phyloP scores from a whole-genome alignment of 768 basidiomycete species.

The Pisolithus marmoratus region DNA sequence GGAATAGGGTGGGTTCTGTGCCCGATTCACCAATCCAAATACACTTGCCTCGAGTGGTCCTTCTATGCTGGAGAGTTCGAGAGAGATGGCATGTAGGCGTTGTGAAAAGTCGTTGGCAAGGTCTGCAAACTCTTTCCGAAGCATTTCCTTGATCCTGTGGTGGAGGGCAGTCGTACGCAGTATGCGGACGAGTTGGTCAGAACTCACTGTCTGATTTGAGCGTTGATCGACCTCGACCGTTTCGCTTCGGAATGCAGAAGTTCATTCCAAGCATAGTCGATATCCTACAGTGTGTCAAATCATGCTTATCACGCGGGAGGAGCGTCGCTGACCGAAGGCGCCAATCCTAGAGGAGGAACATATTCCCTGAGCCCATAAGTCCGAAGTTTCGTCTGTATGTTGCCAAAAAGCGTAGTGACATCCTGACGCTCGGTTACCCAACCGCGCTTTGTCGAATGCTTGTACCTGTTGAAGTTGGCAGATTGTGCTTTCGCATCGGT shows the following conservation, averaged over 20 bases:
- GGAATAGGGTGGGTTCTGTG: not conserved
- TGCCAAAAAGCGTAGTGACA: constrained; percentile 79
- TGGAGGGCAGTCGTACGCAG: not conserved
- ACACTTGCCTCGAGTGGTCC: constrained; percentile 66
- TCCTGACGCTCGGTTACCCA: constrained; percentile 93
- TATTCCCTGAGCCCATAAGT: constrained; percentile 88
- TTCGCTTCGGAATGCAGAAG: constrained; percentile 71
- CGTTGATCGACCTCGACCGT: constrained; percentile 79
- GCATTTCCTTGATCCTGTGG: constrained; percentile 70
- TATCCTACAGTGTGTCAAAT: constrained; percentile 39
- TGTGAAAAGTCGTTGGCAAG: constrained; percentile 74
- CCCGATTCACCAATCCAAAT: not conserved
- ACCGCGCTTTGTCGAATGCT: constrained; percentile 74
- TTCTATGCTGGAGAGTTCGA: constrained; percentile 66
- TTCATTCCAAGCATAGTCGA: constrained; percentile 72
- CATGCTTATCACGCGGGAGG: constrained; percentile 5
- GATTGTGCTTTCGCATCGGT: constrained; percentile 75
- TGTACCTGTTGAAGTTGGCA: constrained; percentile 69
- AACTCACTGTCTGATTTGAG: constrained; percentile 79
- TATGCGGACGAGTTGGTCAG: not conserved
- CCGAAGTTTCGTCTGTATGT: constrained; percentile 88
- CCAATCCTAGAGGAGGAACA: constrained; percentile 66
- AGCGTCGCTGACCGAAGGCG: constrained; percentile 42
- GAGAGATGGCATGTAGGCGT: constrained; percentile 58
- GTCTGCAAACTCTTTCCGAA: constrained; percentile 73